A percentile compares a stretch with the other conserved stretches of the same genome.
Evolutionary conservation across 2,329 filamentous ascomycete species (phyloP).

Genomic region (Fusarium stilboides): DNA sequence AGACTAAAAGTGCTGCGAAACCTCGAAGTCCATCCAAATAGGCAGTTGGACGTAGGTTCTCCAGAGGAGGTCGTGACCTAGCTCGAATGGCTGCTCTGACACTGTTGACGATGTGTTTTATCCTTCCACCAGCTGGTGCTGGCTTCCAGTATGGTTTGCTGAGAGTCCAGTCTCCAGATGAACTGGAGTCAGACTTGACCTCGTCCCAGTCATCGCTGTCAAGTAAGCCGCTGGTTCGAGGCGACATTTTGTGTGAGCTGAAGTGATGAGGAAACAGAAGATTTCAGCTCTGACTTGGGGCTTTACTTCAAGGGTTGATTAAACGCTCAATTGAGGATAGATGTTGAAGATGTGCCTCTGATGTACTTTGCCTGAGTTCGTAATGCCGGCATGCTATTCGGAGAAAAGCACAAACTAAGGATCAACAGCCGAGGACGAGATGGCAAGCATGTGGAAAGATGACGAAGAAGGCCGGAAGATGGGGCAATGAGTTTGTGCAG

Average conservation of each 20-base stretch:
- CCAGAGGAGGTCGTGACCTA: slow-evolving; percentile 30
- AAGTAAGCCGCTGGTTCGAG: slow-evolving; percentile 52
- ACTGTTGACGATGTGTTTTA: slow-evolving; percentile 18
- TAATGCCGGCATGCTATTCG: slow-evolving; percentile 9
- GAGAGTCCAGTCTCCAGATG: slow-evolving; percentile 35
- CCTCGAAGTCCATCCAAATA: slow-evolving; percentile 75
- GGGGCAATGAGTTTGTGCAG: background rate
- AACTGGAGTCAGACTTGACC: slow-evolving; percentile 40
- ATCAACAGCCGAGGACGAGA: slow-evolving; percentile 32
- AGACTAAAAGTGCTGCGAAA: slow-evolving; percentile 77
- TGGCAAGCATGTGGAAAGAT: slow-evolving; percentile 37
- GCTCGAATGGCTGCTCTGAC: slow-evolving; percentile 34
- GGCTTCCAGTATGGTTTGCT: slow-evolving; percentile 51
- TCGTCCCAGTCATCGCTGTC: slow-evolving; percentile 56
- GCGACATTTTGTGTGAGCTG: slow-evolving; percentile 49
- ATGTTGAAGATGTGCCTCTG: slow-evolving; percentile 18
- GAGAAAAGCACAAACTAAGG: slow-evolving; percentile 3
- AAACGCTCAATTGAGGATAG: slow-evolving; percentile 3
- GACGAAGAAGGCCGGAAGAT: slow-evolving; percentile 11
- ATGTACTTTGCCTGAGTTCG: slow-evolving; percentile 1
- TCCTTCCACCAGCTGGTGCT: slow-evolving; percentile 31
- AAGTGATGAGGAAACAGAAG: too few relatives aligned
- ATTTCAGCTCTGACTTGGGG: background rate
- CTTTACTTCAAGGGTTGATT: background rate
- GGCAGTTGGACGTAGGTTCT: slow-evolving; percentile 65